Conservation (phyloP, 1,139 yeast genomes). For the Trichomonascaceae sp. region DNA sequence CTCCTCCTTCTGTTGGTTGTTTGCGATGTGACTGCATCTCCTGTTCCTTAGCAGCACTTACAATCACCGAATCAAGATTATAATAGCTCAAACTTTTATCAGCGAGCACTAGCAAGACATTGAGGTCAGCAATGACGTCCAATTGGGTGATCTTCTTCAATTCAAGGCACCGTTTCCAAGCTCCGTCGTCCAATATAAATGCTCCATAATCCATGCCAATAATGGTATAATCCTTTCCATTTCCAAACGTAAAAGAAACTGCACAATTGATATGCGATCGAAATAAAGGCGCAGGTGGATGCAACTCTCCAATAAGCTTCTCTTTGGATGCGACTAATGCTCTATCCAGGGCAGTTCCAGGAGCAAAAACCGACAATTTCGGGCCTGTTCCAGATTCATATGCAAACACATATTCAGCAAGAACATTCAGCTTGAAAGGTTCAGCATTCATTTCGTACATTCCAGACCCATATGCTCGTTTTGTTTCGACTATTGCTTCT, state of each 20-base stretch:
- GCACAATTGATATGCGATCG: conserved; percentile 32
- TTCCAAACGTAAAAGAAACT: conserved; percentile 32
- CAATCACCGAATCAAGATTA: conserved; percentile 41
- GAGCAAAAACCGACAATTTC: conserved; percentile 55
- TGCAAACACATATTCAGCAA: conserved; percentile 60
- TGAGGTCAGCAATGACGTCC: conserved; percentile 51
- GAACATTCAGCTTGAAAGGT: conserved; percentile 48
- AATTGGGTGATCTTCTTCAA: conserved; percentile 54
- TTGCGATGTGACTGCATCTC: conserved; percentile 14
- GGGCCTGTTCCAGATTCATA: conserved; percentile 55
- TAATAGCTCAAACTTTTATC: conserved; percentile 57
- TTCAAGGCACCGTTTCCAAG: conserved; percentile 60
- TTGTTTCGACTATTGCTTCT: conserved; percentile 47
- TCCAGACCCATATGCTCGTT: conserved; percentile 44
- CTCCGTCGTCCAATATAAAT: conserved; percentile 32
- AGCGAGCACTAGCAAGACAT: conserved; percentile 54
- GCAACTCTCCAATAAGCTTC: conserved; percentile 16
- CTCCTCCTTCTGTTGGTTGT: not conserved
- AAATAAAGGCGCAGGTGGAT: conserved; percentile 24
- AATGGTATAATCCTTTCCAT: conserved; percentile 34
- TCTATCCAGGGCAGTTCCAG: conserved; percentile 57
- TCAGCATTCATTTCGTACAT: conserved; percentile 41
- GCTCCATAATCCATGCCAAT: conserved; percentile 45
- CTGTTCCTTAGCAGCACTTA: conserved; percentile 10
- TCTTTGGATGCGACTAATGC: conserved; percentile 32